These are phyloP conservation scores for Globisporangium alternatum DNA, from an alignment of 352 stramenopile genomes.

Conservation along the genomic window DNA sequence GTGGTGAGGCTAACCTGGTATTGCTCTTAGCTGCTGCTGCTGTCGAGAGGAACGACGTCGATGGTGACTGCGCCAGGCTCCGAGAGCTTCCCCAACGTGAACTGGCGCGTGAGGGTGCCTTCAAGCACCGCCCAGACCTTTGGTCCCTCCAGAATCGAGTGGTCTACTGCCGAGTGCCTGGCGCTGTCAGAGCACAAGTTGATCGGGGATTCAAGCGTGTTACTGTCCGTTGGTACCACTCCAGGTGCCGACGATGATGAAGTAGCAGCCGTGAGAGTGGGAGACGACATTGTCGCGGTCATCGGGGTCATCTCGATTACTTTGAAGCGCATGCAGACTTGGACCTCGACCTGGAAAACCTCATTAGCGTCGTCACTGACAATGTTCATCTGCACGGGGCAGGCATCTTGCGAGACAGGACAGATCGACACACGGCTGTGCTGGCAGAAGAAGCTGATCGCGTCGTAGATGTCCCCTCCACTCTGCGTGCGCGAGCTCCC, in stretches of 20 bases:
- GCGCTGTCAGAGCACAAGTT: background rate
- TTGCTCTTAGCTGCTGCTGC: background rate
- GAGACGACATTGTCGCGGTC: slow-evolving; percentile 7
- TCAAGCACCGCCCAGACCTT: slow-evolving; percentile 56
- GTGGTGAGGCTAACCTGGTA: background rate
- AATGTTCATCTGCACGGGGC: slow-evolving; percentile 54
- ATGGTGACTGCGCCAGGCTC: slow-evolving; percentile 52
- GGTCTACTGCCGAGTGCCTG: background rate
- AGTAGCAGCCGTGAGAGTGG: background rate
- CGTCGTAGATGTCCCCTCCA: slow-evolving; percentile 78
- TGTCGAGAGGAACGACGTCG: slow-evolving; percentile 23
- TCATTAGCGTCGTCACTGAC: slow-evolving; percentile 17
- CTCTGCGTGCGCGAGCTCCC: slow-evolving; percentile 72
- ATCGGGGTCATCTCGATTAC: slow-evolving; percentile 47
- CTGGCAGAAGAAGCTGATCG: slow-evolving; percentile 71
- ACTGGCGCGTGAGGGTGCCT: slow-evolving; percentile 51
- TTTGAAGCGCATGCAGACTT: slow-evolving; percentile 75
- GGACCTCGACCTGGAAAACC: slow-evolving; percentile 53
- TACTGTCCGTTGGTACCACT: background rate
- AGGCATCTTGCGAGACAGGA: slow-evolving; percentile 60
- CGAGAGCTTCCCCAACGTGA: slow-evolving; percentile 50
- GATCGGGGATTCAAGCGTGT: background rate
- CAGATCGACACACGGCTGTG: slow-evolving; percentile 61
- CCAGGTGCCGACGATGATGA: background rate
- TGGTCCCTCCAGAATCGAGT: slow-evolving; percentile 18